A percentile compares a stretch with the other conserved stretches of the same genome.
phyloP scores from a whole-genome alignment of 1,139 yeast genomes.

The Diutina neorugosa region DNA sequence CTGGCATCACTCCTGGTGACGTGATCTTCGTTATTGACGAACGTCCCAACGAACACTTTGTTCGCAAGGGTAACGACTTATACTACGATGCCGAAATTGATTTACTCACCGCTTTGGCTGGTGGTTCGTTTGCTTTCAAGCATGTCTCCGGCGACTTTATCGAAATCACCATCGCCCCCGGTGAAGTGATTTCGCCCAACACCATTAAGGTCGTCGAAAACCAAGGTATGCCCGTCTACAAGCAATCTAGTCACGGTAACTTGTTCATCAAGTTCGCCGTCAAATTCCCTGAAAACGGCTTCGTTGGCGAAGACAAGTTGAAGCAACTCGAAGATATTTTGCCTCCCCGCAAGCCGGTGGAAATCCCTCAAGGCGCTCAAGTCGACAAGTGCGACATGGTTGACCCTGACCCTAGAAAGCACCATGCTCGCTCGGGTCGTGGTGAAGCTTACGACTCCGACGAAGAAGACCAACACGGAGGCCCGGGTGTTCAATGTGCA shows the following conservation, averaged over 20 bases:
- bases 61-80: slow-evolving; percentile 85
- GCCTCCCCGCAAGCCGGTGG: slow-evolving; percentile 48
- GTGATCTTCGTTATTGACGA: slow-evolving; percentile 86
- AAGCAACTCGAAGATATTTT: slow-evolving; percentile 51
- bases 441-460: slow-evolving; percentile 53
- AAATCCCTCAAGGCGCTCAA: slow-evolving; percentile 49
- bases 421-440: slow-evolving; percentile 33
- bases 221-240: slow-evolving; percentile 91
- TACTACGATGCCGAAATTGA: slow-evolving; percentile 81
- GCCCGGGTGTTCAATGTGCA: slow-evolving; percentile 82
- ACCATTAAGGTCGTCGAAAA: slow-evolving; percentile 70
- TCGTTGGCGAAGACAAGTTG: slow-evolving; percentile 55
- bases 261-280: slow-evolving; percentile 58
- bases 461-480: slow-evolving; percentile 49
- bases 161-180: slow-evolving; percentile 74
- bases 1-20: slow-evolving; percentile 92
- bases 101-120: slow-evolving; percentile 87
- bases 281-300: slow-evolving; percentile 58
- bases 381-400: slow-evolving; percentile 76
- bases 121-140: slow-evolving; percentile 81
- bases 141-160: slow-evolving; percentile 84
- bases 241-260: slow-evolving; percentile 68
- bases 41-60: slow-evolving; percentile 69
- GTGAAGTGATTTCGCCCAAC: slow-evolving; percentile 89
- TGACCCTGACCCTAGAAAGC: slow-evolving; percentile 51